phyloP scores from a whole-genome alignment of 2,329 filamentous ascomycete genomes.

The Aspergillaceae sp. region DNA sequence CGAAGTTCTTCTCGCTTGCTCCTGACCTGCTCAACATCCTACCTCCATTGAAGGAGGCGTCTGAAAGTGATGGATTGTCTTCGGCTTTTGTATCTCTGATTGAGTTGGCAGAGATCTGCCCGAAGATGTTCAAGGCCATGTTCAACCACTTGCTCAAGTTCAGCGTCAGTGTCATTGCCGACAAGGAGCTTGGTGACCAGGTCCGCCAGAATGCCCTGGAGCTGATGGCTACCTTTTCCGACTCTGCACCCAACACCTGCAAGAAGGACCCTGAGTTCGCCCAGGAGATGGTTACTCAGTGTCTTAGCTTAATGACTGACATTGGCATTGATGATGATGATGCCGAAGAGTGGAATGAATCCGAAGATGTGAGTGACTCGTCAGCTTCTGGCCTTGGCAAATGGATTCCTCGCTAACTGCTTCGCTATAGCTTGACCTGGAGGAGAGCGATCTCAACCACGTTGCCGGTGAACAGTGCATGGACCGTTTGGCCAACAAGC shows the following conservation, averaged over 20 bases:
- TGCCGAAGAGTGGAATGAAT: constrained; percentile 83
- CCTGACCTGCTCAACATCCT: constrained; percentile 91
- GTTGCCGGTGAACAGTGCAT: constrained; percentile 97
- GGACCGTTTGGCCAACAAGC: constrained; percentile 94
- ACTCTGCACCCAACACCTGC: constrained; percentile 89
- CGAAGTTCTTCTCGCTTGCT: constrained; percentile 78
- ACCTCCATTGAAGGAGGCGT: constrained; percentile 82
- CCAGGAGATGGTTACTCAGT: constrained; percentile 96
- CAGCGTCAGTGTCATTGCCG: constrained; percentile 84
- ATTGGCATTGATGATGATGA: constrained; percentile 91
- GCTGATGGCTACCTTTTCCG: constrained; percentile 95
- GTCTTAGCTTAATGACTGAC: constrained; percentile 95
- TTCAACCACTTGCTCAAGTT: constrained; percentile 91
- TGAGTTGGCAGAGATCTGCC: constrained; percentile 85
- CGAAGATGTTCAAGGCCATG: constrained; percentile 94
- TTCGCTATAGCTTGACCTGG: constrained; percentile 63
- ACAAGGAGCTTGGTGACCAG: constrained; percentile 86
- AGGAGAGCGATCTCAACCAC: constrained; percentile 95
- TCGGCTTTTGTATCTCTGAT: constrained; percentile 86
- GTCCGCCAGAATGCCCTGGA: constrained; percentile 92
- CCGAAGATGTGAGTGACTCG: constrained; percentile 65
- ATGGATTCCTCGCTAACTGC: constrained; percentile 10
- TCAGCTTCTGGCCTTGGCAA: not conserved
- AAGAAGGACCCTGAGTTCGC: constrained; percentile 89
- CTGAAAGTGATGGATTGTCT: constrained; percentile 83